Percentiles rank a stretch among this genome's conserved stretches.
Evolutionary conservation across 805 yeast genomes (phyloP).

Genomic region (Pichia californica): DNA sequence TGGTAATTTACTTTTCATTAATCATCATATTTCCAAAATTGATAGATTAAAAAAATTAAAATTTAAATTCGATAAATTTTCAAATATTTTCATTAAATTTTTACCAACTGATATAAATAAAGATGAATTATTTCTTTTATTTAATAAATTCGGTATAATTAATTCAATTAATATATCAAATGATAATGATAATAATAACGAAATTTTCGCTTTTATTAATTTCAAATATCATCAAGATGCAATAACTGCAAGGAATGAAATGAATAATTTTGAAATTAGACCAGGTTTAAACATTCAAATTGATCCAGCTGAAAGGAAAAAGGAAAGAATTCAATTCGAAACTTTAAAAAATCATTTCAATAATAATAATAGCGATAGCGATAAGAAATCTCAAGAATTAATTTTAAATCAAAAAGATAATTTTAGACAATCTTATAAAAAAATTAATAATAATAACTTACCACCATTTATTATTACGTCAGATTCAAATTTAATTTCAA

Average conservation of each 20-base stretch:
- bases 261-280: conserved; percentile 38
- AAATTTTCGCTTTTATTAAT: conserved; percentile 45
- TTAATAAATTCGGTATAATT: conserved; percentile 41
- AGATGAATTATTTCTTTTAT: conserved; percentile 35
- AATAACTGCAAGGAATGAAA: conserved; percentile 39
- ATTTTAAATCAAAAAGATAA: background rate
- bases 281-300: conserved; percentile 28
- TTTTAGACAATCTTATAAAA: background rate
- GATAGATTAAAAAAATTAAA: conserved; percentile 49
- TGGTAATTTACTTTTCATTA: conserved; percentile 41
- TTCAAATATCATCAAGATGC: conserved; percentile 44
- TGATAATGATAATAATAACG: conserved; percentile 20
- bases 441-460: background rate
- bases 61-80: conserved; percentile 40
- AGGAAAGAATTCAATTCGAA: conserved; percentile 24
- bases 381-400: conserved; percentile 6
- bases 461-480: conserved; percentile 24
- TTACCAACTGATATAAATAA: conserved; percentile 36
- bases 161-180: conserved; percentile 50
- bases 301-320: conserved; percentile 40
- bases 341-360: conserved; percentile 17
- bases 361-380: too few species aligned
- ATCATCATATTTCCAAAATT: conserved; percentile 58
- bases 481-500: conserved; percentile 25
- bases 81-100: conserved; percentile 48